These are phyloP conservation scores for Lippia alba DNA, from an alignment of 305 asterid species.

Conservation along the genomic window DNA sequence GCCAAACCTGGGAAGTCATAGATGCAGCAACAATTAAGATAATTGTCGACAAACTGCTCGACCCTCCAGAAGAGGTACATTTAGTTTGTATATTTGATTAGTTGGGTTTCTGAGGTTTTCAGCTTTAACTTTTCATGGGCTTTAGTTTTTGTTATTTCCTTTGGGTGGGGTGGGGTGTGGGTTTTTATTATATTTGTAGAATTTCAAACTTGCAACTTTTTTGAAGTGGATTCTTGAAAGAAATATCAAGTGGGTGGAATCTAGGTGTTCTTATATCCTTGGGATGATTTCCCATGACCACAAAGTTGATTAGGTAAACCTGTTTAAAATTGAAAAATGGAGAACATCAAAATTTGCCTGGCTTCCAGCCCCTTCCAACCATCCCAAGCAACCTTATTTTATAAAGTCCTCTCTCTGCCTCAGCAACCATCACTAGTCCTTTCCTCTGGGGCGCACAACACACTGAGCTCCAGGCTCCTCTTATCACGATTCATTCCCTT, in stretches of 20 bases:
- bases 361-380: not conserved
- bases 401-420: not conserved
- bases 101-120: conserved; percentile 22
- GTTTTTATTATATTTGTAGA: conserved; percentile 6
- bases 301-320: conserved; percentile 1
- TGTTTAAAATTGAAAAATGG: not conserved
- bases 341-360: not conserved
- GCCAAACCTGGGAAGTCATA: conserved; percentile 98
- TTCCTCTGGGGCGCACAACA: conserved; percentile 2
- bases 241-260: conserved; percentile 10
- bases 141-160: not conserved
- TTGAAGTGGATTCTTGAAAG: conserved; percentile 9
- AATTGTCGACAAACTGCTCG: conserved; percentile 95
- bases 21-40: conserved; percentile 89
- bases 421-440: not conserved
- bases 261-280: conserved; percentile 9
- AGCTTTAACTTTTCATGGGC: not conserved
- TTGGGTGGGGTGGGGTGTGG: not conserved
- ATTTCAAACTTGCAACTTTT: conserved; percentile 1
- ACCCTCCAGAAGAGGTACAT: conserved; percentile 98
- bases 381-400: conserved; percentile 6
- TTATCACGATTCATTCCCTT: not conserved
- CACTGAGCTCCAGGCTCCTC: conserved; percentile 10
- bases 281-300: conserved; percentile 16
- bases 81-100: conserved; percentile 29